Evolutionary conservation across 2,329 filamentous ascomycete genomes (phyloP), one percentile per base, ranked within the genome.

Genomic region (Rosellinia necatrix): DNA sequence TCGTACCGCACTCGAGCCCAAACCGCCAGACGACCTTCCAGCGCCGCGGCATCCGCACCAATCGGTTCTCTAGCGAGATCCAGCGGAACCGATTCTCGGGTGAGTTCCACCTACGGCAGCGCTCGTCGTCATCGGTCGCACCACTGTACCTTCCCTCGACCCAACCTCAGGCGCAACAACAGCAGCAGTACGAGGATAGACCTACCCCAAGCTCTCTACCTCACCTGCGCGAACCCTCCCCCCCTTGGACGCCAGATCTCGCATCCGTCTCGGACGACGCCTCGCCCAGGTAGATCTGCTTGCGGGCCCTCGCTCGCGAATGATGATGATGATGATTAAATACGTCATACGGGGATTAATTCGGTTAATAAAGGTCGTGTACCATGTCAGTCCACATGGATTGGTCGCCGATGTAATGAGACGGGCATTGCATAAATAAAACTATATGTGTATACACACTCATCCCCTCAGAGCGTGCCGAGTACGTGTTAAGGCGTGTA

Each of bases 51-150:
- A 48, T 56, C 29, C 53, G 59, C 19, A 34, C 46, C n/a, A 58
- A 56, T 35, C 56, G 59, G 5, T 59, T 56, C 52, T 57, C 56
- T 4, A 56, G 56, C 42, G 56, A 61, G 46, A 44, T 49, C 19
- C 56, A 54, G 49, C 53, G 49, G 6, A 56, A 52, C 46, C 46
- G 50, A 10, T 56, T 53, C 41, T 59, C 56, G 12, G 56, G 56
- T 1, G 57, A 62, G 29, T 57, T 58, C 47, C 59, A 62, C 47
- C 46, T 54, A 25, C 41, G 59, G 4, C 59, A 62, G 53, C 59
- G 53, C 6, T 59, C 56, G 13, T 57, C 59, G 22, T 62, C 59
- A n/a, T 59, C 53, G 4, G 53, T 59, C 4, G 49, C 42, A 13
- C 59, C 59, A 22, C 53, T 60, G 13, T 62, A 60, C 34, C 43